These are phyloP conservation scores for Colletotrichum sublineola DNA, from an alignment of 2,329 filamentous ascomycete genomes.

Conservation along the genomic window DNA sequence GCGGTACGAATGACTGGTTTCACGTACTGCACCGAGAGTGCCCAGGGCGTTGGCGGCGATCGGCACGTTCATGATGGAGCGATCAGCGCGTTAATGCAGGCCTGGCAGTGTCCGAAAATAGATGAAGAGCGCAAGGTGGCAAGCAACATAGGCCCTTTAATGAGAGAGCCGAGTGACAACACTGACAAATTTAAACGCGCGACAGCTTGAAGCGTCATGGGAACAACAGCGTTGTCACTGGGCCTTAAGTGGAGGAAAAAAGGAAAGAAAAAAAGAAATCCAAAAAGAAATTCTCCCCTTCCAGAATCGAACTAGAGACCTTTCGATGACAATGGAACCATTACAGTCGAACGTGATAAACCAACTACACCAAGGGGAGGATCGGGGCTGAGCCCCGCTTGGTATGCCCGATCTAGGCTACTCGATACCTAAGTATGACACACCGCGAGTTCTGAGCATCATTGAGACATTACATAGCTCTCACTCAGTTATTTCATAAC, in stretches of 20 bases:
- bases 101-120: neutral
- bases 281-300: conserved; percentile 36
- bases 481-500: neutral
- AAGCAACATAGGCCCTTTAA: neutral
- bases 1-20: neutral
- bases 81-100: neutral
- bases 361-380: conserved; percentile 42
- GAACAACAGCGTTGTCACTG: neutral
- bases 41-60: conserved; percentile 70
- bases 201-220: fast-evolving
- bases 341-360: conserved; percentile 44
- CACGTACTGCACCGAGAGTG: conserved; percentile 67
- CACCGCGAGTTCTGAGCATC: neutral
- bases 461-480: fast-evolving
- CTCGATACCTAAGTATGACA: neutral
- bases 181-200: neutral
- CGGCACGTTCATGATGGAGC: conserved; percentile 63
- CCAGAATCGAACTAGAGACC: conserved; percentile 42
- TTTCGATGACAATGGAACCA: conserved; percentile 39
- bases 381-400: conserved; percentile 32
- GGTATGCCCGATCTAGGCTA: neutral
- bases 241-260: neutral
- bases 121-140: neutral
- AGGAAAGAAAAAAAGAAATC: conserved; percentile 43
- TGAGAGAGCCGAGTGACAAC: neutral